Conservation (phyloP, 75 land plant species). For the Selaginella tamariscina region DNA sequence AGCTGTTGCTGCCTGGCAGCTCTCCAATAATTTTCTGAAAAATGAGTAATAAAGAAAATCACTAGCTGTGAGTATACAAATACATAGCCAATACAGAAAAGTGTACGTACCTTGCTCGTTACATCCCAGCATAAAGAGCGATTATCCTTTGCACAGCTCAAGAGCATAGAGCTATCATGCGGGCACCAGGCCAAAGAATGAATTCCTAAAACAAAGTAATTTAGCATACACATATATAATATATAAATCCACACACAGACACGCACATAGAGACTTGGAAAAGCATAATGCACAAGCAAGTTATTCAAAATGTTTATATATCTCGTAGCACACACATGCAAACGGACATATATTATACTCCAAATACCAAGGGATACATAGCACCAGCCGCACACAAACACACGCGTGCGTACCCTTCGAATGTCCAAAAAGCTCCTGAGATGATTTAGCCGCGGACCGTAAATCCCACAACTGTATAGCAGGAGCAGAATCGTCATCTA, state of each 20-base stretch:
- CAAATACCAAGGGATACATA: no score
- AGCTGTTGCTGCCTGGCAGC: constrained; percentile 68
- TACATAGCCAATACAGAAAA: background rate
- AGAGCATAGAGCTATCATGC: constrained; percentile 60
- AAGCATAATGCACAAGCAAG: no score
- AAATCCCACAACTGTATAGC: constrained; percentile 86
- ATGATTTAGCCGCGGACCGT: constrained; percentile 66
- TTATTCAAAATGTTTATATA: no score
- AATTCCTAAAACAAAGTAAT: constrained; percentile 44
- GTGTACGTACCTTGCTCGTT: constrained; percentile 77
- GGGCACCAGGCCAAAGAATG: constrained; percentile 97
- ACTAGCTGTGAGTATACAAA: background rate
- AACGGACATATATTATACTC: no score
- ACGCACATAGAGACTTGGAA: no score
- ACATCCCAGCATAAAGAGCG: constrained; percentile 92
- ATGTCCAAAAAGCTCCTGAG: constrained; percentile 84
- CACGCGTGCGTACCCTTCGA: constrained; percentile 53
- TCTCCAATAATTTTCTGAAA: constrained; percentile 60
- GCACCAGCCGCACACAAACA: no score
- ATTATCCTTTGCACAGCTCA: constrained; percentile 85
- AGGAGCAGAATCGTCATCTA: constrained; percentile 82
- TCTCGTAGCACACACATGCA: no score
- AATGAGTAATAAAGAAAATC: background rate
- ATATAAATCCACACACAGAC: background rate
- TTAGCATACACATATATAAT: background rate